A percentile compares a stretch with the other conserved stretches of the same genome.
Evolutionary conservation across 495 filamentous ascomycete genomes (phyloP).

Genomic region (Annulohypoxylon maeteangense): DNA sequence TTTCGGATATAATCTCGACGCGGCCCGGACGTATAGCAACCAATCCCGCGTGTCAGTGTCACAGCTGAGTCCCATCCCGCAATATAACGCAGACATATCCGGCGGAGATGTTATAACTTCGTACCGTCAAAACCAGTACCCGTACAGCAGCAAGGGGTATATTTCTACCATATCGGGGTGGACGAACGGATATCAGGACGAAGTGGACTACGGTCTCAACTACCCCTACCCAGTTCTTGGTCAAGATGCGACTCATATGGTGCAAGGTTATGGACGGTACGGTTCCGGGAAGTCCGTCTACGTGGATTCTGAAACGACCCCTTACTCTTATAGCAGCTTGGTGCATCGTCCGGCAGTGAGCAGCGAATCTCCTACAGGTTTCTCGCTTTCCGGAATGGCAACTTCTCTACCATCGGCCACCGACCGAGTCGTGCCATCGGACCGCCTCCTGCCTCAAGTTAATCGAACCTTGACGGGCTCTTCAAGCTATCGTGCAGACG

Average conservation of each 20-base stretch:
- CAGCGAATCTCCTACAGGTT: conserved; percentile 46
- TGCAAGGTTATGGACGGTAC: conserved; percentile 47
- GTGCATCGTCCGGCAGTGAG: conserved; percentile 50
- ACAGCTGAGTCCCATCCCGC: conserved; percentile 27
- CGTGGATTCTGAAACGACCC: conserved; percentile 46
- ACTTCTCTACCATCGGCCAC: conserved; percentile 51
- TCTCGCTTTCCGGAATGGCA: conserved; percentile 54
- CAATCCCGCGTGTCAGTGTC: conserved; percentile 47
- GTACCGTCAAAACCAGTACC: conserved; percentile 48
- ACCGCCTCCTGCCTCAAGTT: conserved; percentile 41
- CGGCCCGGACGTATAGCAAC: conserved; percentile 52
- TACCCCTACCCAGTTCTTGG: conserved; percentile 48
- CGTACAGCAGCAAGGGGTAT: conserved; percentile 49
- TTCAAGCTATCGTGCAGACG: conserved; percentile 40
- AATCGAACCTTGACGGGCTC: conserved; percentile 45
- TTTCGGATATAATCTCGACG: conserved; percentile 54
- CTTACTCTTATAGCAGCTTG: conserved; percentile 46
- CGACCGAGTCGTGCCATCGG: conserved; percentile 56
- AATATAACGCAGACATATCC: conserved; percentile 46
- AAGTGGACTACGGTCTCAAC: conserved; percentile 54
- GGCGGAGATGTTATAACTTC: conserved; percentile 46
- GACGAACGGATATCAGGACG: conserved; percentile 50
- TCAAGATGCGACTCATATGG: conserved; percentile 47
- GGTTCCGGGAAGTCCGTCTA: conserved; percentile 46
- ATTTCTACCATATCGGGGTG: conserved; percentile 51